These are phyloP conservation scores for Puccinellia tenuiflora DNA, from an alignment of 176 grass and related monocot species.

Conservation along the genomic window DNA sequence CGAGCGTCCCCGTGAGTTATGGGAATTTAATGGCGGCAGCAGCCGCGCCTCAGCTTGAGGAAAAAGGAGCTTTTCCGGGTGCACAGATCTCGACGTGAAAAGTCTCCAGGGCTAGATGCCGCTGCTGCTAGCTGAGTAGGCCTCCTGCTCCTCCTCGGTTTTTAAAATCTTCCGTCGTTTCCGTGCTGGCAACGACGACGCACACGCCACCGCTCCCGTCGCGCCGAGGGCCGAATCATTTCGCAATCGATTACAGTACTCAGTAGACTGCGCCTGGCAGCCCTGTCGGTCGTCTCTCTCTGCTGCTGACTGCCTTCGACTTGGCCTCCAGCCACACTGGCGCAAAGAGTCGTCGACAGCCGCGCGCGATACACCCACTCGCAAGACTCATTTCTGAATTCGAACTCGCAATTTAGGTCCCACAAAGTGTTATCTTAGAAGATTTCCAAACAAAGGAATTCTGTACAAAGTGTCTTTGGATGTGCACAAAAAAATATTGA, in stretches of 20 bases:
- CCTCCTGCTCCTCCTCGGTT: background rate
- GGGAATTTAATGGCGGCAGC: conserved; percentile 1
- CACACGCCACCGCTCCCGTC: background rate
- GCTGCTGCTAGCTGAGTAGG: background rate
- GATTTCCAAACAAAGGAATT: no score
- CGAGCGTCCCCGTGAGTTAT: conserved; percentile 8
- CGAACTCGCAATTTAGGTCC: no score
- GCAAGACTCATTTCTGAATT: no score
- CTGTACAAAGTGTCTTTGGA: no score
- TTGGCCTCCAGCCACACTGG: no score
- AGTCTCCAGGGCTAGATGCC: conserved; percentile 21
- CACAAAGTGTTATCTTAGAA: no score
- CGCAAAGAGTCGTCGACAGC: no score
- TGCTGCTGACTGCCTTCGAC: no score
- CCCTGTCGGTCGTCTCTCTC: background rate
- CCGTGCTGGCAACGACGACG: background rate
- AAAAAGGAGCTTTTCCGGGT: background rate
- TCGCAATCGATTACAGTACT: conserved; percentile 30
- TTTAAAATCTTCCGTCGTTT: conserved; percentile 26
- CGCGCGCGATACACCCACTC: no score
- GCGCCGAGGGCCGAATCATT: conserved; percentile 31
- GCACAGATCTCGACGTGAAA: conserved; percentile 26
- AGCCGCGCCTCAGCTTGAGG: background rate
- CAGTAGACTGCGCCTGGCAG: background rate
- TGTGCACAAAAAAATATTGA: no score